Evolutionary conservation across 371 early-diverging fungal genomes (phyloP), one percentile per base, ranked within the genome.

Genomic region (Mortierella sp.): DNA sequence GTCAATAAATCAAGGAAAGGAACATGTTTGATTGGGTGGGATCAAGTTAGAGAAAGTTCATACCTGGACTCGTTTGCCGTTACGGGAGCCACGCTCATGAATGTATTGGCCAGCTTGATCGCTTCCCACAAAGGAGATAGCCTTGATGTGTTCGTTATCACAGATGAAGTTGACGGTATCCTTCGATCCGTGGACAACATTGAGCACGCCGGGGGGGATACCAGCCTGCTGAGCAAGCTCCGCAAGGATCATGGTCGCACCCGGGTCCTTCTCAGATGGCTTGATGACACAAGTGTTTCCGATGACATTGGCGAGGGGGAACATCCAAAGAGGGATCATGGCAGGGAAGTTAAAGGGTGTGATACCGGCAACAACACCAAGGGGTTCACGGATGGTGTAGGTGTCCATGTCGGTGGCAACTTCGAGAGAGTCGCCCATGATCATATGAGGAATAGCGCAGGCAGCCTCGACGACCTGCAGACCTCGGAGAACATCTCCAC

Each of bases 261-360:
- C 94, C 7, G 98, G 98, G 78, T 95, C 97, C 65, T 92, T 90
- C 82, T 98, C 98, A 21, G 95, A 94, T 19, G 98, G 98, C 85
- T 97, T 97, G 60, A 97, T 84, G 45, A 97, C 61, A 65, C 86
- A 85, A 0, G 97, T 93, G 84, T 97, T 97, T 49, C 97, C 97
- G 23, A 88, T 87, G 46, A 93, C 95, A 72, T 95, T 90, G 47
- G 96, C 92, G 48, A 96, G 82, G 14, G 98, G 98, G 90, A 97
- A 96, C 91, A 97, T 95, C 98, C 97, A 96, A 51, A 91, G 82
- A 34, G 94, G 95, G 60, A 97, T 94, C 96, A 95, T 96, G 46
- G 95, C 96, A 5, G 98, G 98, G 84, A 97, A 97, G 82, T 98
- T 98, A 83, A 94, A 97, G 31, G 98, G 98, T 69, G 92, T 90